phyloP scores from a whole-genome alignment of 2,329 filamentous ascomycete genomes.

The Ophiosphaerella korrae region DNA sequence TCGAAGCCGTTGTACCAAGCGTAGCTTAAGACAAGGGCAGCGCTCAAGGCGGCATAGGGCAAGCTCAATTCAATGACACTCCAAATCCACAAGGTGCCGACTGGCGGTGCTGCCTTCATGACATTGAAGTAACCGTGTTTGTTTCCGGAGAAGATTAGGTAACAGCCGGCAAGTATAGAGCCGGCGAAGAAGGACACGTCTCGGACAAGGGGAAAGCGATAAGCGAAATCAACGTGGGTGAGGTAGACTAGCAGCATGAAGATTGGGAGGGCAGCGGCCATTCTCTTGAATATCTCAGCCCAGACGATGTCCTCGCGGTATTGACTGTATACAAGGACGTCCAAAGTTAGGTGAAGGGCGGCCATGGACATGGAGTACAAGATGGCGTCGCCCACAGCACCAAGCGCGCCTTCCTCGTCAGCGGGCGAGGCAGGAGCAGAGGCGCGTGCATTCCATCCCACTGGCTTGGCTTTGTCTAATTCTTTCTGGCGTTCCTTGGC shows the following conservation, averaged over 20 bases:
- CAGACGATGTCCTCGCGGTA: constrained; percentile 72
- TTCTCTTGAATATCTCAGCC: constrained; percentile 59
- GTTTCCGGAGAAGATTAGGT: constrained; percentile 82
- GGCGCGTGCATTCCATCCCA: constrained; percentile 51
- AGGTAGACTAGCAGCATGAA: constrained; percentile 54
- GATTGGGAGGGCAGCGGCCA: constrained; percentile 52
- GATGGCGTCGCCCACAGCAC: constrained; percentile 54
- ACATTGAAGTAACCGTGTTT: constrained; percentile 79
- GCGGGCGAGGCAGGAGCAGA: constrained; percentile 41
- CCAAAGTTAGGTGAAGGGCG: constrained; percentile 77
- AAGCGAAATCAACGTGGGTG: constrained; percentile 48
- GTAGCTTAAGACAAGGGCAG: constrained; percentile 57
- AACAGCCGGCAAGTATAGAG: constrained; percentile 70
- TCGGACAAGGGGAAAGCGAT: constrained; percentile 51
- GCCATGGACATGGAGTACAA: constrained; percentile 63
- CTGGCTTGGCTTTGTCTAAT: constrained; percentile 54
- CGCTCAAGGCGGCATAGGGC: constrained; percentile 64
- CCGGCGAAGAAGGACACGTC: constrained; percentile 66
- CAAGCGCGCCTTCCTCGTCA: constrained; percentile 49
- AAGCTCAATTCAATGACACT: constrained; percentile 84
- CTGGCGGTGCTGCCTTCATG: constrained; percentile 88
- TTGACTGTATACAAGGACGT: constrained; percentile 79
- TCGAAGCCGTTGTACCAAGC: constrained; percentile 61
- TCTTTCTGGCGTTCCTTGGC: constrained; percentile 64
- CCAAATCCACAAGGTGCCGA: constrained; percentile 94